A percentile compares a stretch with the other conserved stretches of the same genome.
phyloP scores from a whole-genome alignment of 2,329 filamentous ascomycete genomes.

The Botryotinia narcissicola region DNA sequence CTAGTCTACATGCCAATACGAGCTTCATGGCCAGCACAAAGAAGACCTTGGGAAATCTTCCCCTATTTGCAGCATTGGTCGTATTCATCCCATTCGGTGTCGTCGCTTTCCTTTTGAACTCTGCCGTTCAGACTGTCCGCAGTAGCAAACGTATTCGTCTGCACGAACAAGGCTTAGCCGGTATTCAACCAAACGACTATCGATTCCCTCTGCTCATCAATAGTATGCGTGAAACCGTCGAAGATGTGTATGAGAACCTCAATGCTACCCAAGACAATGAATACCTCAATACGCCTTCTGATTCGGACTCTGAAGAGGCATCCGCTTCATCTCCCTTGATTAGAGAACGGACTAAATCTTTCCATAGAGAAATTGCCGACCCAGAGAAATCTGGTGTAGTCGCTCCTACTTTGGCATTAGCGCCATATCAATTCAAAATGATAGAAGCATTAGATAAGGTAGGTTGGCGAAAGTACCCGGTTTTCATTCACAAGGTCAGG shows the following conservation, averaged over 20 bases:
- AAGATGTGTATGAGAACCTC: constrained; percentile 49
- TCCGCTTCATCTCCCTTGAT: constrained; percentile 26
- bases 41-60: constrained; percentile 46
- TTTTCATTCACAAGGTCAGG: constrained; percentile 73
- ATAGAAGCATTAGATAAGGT: constrained; percentile 71
- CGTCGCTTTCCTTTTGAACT: constrained; percentile 70
- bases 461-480: constrained; percentile 62
- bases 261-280: constrained; percentile 52
- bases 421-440: constrained; percentile 80
- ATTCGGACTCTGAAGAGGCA: constrained; percentile 45
- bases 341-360: constrained; percentile 22
- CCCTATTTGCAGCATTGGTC: constrained; percentile 62
- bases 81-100: constrained; percentile 74
- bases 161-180: constrained; percentile 69
- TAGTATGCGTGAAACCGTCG: constrained; percentile 71
- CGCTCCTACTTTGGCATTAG: constrained; percentile 70
- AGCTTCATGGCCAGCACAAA: constrained; percentile 36
- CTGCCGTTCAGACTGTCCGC: constrained; percentile 71
- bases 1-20: constrained; percentile 29
- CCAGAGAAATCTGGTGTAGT: constrained; percentile 27
- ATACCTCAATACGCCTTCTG: constrained; percentile 60
- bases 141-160: constrained; percentile 72
- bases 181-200: constrained; percentile 67
- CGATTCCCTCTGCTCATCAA: constrained; percentile 73
- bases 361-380: constrained; percentile 8